These are phyloP conservation scores for Podospora pseudopauciseta DNA, from an alignment of 495 filamentous ascomycete species.

Conservation along the genomic window DNA sequence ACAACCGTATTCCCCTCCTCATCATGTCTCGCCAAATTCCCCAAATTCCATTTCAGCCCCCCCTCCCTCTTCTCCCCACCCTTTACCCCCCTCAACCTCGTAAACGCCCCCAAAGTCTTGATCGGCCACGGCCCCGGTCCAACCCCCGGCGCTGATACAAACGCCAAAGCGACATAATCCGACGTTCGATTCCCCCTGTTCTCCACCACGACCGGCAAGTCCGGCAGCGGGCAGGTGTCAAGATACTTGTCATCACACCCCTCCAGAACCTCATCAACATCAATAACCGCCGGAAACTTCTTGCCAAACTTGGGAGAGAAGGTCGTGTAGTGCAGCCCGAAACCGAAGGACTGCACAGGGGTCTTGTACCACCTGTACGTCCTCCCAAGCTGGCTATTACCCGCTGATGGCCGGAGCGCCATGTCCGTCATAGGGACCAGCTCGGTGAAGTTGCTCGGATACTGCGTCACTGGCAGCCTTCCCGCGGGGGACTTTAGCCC, in stretches of 20 bases:
- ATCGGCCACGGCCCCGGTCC: constrained; percentile 61
- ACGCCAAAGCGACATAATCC: constrained; percentile 59
- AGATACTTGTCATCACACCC: constrained; percentile 34
- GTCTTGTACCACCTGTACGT: constrained; percentile 46
- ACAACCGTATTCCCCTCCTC: constrained; percentile 56
- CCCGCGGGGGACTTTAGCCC: constrained; percentile 53
- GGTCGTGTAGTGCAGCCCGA: constrained; percentile 47
- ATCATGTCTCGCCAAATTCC: constrained; percentile 56
- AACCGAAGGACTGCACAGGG: constrained; percentile 47
- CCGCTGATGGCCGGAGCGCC: constrained; percentile 34
- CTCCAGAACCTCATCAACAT: constrained; percentile 30
- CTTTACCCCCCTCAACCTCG: constrained; percentile 46
- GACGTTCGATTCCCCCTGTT: constrained; percentile 56
- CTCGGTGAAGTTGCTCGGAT: constrained; percentile 41
- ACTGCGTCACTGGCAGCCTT: constrained; percentile 58
- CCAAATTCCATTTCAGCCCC: constrained; percentile 52
- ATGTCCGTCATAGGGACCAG: constrained; percentile 42
- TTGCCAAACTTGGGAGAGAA: constrained; percentile 42
- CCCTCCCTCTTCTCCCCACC: constrained; percentile 37
- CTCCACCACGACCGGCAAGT: constrained; percentile 30
- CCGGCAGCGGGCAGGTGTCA: constrained; percentile 46
- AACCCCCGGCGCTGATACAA: constrained; percentile 46
- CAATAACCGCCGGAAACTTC: constrained; percentile 13
- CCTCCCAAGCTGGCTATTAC: constrained; percentile 24
- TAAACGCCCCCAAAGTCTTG: constrained; percentile 61